These are phyloP conservation scores for Phytophthora macrochlamydospora DNA, from an alignment of 352 stramenopile genomes.

Conservation along the genomic window DNA sequence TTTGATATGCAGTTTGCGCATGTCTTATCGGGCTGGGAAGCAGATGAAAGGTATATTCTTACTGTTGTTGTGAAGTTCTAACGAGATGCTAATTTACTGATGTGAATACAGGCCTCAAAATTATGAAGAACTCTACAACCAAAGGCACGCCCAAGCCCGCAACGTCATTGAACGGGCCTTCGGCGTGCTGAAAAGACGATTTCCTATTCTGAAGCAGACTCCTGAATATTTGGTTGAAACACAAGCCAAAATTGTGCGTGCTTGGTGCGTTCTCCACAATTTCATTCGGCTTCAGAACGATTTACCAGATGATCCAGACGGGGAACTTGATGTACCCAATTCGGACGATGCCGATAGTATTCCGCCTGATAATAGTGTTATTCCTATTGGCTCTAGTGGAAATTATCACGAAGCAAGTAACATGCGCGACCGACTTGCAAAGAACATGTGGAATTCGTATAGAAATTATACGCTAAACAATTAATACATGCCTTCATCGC, in stretches of 20 bases:
- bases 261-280: constrained; percentile 19
- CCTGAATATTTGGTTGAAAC: constrained; percentile 9
- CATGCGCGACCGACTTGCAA: constrained; percentile 10
- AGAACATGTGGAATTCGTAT: constrained; percentile 21
- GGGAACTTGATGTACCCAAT: constrained; percentile 2
- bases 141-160: constrained; percentile 18
- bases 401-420: constrained; percentile 9
- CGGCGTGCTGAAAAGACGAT: constrained; percentile 20
- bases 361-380: no score
- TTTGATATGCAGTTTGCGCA: constrained; percentile 29
- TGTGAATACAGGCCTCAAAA: constrained; percentile 14
- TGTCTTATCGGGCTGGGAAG: constrained; percentile 25
- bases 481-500: neutral
- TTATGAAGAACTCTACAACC: constrained; percentile 28
- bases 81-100: neutral
- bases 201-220: constrained; percentile 2
- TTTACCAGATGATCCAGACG: constrained; percentile 1
- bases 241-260: constrained; percentile 18
- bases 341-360: neutral
- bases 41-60: no score
- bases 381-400: neutral
- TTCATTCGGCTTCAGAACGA: constrained; percentile 14
- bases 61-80: neutral
- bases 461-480: neutral
- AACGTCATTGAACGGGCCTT: constrained; percentile 26